Base-by-base conservation (phyloP, 192 early-diverging fungal genomes). In the Mortierella antarctica region DNA sequence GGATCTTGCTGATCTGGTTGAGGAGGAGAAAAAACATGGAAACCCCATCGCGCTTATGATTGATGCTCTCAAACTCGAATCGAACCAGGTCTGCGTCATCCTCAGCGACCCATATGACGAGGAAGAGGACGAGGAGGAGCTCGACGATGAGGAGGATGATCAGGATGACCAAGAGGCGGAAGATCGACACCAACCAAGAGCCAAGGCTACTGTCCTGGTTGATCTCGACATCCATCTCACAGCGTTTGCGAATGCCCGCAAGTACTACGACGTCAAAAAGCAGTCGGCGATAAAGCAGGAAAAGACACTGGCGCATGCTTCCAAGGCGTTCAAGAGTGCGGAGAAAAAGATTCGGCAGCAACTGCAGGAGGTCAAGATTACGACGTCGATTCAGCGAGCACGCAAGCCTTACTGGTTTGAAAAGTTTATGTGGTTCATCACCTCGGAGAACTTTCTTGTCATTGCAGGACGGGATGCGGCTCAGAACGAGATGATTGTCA, bases 351-450 rank as follows among this genome's bases (percentile, higher is more conserved):
- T 98, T 65, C 81, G 88, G 44, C 85, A 90, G 47, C 95, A 96
- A 52, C 74, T 98, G 23, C 90, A 93, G 64, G 88, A 91, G 44
- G 92, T 91, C 58, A 89, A 90, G 57, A 89, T 90, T n/a, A 94
- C 90, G 0, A 87, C 91, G 0, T 90, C 89, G 7, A 96, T 96
- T 62, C 91, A 88, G 51, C 92, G 95, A 72, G 90, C 92, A 64
- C 94, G 98, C 67, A 96, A 96, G 65, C 95, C 95, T 15, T 93
- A 91, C 48, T 99, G 97, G 97, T 99, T 99, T 84, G 98, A 99
- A 83, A 97, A 97, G 85, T 99, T 99, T 67, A 68, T 95, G 41
- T 99, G 97, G 97, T 99, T 97, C 67, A 84, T 99, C 21, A 92
- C 93, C 17, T 91, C 92, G 1, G 98, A 99, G 64, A 96, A 96